Evolutionary conservation across 164 flowering plant genomes (phyloP), one percentile per base, ranked within the genome.

Genomic region (Sextonia rubra): DNA sequence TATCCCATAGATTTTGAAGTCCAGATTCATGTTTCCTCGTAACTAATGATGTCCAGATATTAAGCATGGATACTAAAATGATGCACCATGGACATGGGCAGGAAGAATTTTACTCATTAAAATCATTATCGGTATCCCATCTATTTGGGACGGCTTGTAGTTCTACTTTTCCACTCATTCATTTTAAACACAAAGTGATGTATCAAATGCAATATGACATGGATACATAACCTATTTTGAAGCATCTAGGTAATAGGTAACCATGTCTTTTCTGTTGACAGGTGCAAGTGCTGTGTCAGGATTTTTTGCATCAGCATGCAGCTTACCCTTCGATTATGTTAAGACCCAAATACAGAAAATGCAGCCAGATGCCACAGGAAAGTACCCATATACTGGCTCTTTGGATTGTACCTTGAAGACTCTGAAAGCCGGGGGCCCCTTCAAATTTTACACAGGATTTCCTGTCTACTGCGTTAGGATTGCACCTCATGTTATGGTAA

Each of bases 401-500:
- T 2, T 76, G 68, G 80, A 80, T 18, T 80, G 82, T 49, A 77
- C 80, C 23, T 20, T 80, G 65, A 73, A 76, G 61, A 76, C 79
- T 14, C 17, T 79, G 65, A 76, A 76, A 64, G 22, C 82, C 1
- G 79, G 79, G 2, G 82, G 82, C 25, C 79, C 79, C 64, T 70
- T 79, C 15, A 73, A 76, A 64, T 70, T 79, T 56, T 79, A 79
- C 66, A 79, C 76, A 1, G 82, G 82, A 0, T 79, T 79, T 77
- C 98, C 99, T 27, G 99, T 94, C 12, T 94, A 92, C 68, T 92
- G 94, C 76, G 84, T 94, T 69, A 86, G 98, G 76, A 94, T 94
- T 79, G 98, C 98, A 0, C 98, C 98, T 12, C 98, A 94, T 82
- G 98, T 92, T 78, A 92, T 94, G 98, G 98, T 94, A 87, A 66